Evolutionary conservation across 2,329 filamentous ascomycete species (phyloP).

Genomic region (Colletotrichum gigasporum): DNA sequence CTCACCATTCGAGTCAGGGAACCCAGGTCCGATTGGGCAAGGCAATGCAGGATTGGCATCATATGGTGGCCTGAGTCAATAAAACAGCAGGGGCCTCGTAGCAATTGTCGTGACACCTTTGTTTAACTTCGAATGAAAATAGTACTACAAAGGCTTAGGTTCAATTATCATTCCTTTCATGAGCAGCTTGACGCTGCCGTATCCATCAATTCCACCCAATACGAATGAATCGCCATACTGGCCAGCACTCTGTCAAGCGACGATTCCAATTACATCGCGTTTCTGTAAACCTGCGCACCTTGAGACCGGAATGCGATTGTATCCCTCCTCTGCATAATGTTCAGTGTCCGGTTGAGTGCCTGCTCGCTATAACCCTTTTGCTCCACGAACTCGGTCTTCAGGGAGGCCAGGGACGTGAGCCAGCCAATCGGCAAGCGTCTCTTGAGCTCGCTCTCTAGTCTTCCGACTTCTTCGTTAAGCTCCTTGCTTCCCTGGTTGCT

Average conservation of each 20-base stretch:
- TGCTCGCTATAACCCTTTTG: slow-evolving; percentile 90
- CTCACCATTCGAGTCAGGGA: no score
- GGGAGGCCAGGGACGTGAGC: slow-evolving; percentile 88
- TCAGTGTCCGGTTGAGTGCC: slow-evolving; percentile 82
- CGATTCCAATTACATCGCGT: slow-evolving; percentile 63
- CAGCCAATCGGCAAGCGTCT: slow-evolving; percentile 91
- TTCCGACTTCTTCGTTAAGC: slow-evolving; percentile 87
- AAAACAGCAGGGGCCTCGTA: no score
- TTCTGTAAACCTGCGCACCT: slow-evolving; percentile 78
- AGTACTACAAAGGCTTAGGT: slow-evolving; percentile 6
- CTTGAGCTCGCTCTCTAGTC: slow-evolving; percentile 89
- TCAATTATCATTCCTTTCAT: slow-evolving; percentile 28
- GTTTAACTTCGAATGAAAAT: not conserved
- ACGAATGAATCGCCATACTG: not conserved
- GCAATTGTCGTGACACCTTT: no score
- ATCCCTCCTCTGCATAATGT: slow-evolving; percentile 87
- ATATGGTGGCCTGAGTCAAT: no score
- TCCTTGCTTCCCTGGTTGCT: slow-evolving; percentile 85
- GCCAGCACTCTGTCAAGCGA: not conserved
- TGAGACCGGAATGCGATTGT: slow-evolving; percentile 85
- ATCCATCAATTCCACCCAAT: not conserved
- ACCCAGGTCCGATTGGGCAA: no score
- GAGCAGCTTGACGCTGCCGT: slow-evolving; percentile 9
- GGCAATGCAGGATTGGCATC: no score
- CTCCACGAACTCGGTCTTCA: slow-evolving; percentile 91